Percentiles rank a stretch among this genome's conserved stretches.
Conservation (phyloP, 306 rosid species). For the Dicorynia guianensis region DNA sequence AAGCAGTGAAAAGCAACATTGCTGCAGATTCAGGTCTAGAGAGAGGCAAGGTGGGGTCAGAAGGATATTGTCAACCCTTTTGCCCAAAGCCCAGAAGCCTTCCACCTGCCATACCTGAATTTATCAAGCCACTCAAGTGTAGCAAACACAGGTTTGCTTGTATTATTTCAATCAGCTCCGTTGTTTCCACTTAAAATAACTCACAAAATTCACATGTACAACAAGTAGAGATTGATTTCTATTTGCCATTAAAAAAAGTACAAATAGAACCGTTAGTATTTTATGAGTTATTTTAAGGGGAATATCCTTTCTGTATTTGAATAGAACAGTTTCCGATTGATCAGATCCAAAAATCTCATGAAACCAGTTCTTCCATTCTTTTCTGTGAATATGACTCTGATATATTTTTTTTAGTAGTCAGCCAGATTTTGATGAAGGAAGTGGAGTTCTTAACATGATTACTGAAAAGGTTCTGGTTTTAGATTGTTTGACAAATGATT, state of each 20-base stretch:
- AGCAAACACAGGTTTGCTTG: conserved; percentile 62
- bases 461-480: conserved; percentile 63
- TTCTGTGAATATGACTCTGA: conserved; percentile 10
- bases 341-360: background rate
- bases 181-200: no score
- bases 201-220: no score
- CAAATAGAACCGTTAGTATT: no score
- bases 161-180: background rate
- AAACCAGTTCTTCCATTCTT: background rate
- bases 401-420: conserved; percentile 53
- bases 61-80: conserved; percentile 57
- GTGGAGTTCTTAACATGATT: conserved; percentile 63
- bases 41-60: conserved; percentile 47
- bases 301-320: no score
- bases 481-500: conserved; percentile 3
- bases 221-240: no score
- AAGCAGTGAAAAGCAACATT: conserved; percentile 63
- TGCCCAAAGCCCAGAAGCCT: conserved; percentile 78
- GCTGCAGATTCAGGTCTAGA: conserved; percentile 56
- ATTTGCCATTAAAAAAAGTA: no score
- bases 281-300: no score
- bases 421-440: conserved; percentile 46
- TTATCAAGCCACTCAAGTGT: conserved; percentile 71
- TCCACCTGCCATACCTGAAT: conserved; percentile 64
- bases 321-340: no score